These are phyloP conservation scores for Peronospora farinosa DNA, from an alignment of 352 stramenopile species.

Conservation along the genomic window DNA sequence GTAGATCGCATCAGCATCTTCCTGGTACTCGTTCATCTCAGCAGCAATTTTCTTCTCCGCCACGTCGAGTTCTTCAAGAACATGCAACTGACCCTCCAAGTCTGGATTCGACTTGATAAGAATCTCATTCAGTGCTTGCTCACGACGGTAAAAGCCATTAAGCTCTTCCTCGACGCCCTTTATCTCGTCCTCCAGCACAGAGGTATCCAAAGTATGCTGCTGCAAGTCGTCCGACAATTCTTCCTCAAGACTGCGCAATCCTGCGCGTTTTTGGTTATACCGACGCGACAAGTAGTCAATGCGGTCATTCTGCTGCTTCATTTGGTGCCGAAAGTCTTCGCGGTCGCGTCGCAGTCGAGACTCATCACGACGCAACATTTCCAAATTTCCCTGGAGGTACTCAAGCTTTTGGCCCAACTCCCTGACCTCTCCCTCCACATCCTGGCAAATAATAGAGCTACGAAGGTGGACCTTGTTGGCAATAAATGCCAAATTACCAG, in stretches of 20 bases:
- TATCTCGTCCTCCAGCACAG: conserved; percentile 69
- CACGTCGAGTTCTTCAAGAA: conserved; percentile 49
- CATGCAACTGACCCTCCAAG: conserved; percentile 47
- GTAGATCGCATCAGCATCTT: conserved; percentile 59
- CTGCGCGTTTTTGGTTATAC: conserved; percentile 47
- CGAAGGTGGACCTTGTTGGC: conserved; percentile 56
- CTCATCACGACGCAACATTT: conserved; percentile 53
- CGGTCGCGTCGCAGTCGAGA: conserved; percentile 35
- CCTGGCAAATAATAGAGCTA: conserved; percentile 69
- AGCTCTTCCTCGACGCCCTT: conserved; percentile 45
- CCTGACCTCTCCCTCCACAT: conserved; percentile 56
- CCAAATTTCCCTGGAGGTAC: conserved; percentile 39
- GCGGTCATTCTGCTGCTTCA: conserved; percentile 43
- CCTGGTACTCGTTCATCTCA: conserved; percentile 50
- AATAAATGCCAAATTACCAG: conserved; percentile 76
- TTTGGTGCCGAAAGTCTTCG: conserved; percentile 37
- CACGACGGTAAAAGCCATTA: conserved; percentile 28
- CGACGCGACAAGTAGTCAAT: conserved; percentile 51
- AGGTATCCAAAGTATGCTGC: conserved; percentile 62
- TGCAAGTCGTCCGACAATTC: conserved; percentile 59
- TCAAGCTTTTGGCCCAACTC: conserved; percentile 51
- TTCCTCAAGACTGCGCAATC: conserved; percentile 62
- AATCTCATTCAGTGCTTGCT: conserved; percentile 50
- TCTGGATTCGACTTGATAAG: conserved; percentile 64
- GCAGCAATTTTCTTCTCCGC: conserved; percentile 43